Evolutionary conservation across 441 rosid genomes (phyloP), one percentile per base, ranked within the genome.

Genomic region (Pelargonium australe): DNA sequence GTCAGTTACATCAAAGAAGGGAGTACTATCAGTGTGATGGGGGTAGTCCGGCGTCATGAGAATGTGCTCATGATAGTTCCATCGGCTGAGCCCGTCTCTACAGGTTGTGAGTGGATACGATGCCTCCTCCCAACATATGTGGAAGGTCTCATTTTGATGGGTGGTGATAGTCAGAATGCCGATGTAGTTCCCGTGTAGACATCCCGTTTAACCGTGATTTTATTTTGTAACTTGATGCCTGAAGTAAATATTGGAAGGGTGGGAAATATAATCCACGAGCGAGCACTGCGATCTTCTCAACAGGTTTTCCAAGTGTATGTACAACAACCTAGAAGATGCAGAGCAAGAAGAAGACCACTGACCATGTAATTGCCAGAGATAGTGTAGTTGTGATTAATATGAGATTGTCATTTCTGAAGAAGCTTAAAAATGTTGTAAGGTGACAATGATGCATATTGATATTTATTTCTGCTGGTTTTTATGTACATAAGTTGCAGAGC

Each of bases 11-110:
- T 75, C 68, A 75, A 75, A 65, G 78, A 75, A 71, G 78, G 78
- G 12, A 75, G 78, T 45, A 75, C 78, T 0, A 75, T 75, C 44
- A 75, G 78, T 34, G 78, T 75, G 69, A 75, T 75, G 78, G 78
- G 78, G 40, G 71, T 75, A 55, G 78, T 75, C 53, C 75, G 68
- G 63, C 64, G 78, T 47, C 72, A 75, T 8, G 78, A 75, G 43
- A 75, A 75, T 37, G 71, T 75, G 68, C 66, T 75, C 31, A 71
- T 75, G 78, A 75, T 75, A 1, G 75, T 71, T 28, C 78, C 78
- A 45, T 68, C 78, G 0, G 64, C 78, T 0, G 78, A 75, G 68
- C 75, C 75, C 34, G 28, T 75, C 31, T 67, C 72, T n/a, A 75
- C 78, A n/a, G 78, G 78, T 13, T 75, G 78, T 60, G 68, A 63